Evolutionary conservation across 208 protist genomes (phyloP), one percentile per base, ranked within the genome.

Genomic region (Acanthamoeba polyphaga): DNA sequence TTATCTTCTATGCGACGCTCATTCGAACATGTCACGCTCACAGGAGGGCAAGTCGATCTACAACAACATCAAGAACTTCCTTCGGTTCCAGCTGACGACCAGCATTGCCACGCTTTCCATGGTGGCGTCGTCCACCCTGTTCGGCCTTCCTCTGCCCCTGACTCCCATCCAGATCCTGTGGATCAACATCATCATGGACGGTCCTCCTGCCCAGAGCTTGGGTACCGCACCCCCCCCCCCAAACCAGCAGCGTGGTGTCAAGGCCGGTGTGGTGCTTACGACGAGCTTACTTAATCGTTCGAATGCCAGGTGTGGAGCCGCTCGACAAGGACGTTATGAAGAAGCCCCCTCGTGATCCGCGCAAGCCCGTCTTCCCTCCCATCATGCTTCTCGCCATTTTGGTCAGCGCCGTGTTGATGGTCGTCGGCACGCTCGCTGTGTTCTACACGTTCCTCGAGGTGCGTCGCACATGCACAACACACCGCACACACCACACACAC

Each of bases 51-150:
- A 98, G 90, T 93, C 98, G 3, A 98, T 99, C 72, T 99, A 98
- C 72, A 97, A 98, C 96, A 99, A 99, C 92, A 95, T 99, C 62
- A 98, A 98, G 94, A 99, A 99, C 90, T 98, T 97, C 27, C 98
- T 99, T 53, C 95, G 95, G 32, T 99, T 99, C 94, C 98, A 96
- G 15, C 95, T 99, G 24, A 95, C 97, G 24, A 96, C 95, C 5
- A 97, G 96, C 74, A 94, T 98, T 29, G 95, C 98, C 70, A 51
- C 95, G 72, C 70, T 95, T 3, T 89, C 92, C 51, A 95, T 95
- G 34, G 80, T 96, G 34, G 66, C 95, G 5, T 53, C 96, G 51
- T 87, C 95, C 2, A 97, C 91, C 46, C 64, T 97, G 24, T 72
- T 97, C 2, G 95, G 95, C 27, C 95, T 95, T 51, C 89, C 58